Evolutionary conservation across 1,284 basidiomycete species (phyloP).

Genomic region (Exobasidium rhododendri): DNA sequence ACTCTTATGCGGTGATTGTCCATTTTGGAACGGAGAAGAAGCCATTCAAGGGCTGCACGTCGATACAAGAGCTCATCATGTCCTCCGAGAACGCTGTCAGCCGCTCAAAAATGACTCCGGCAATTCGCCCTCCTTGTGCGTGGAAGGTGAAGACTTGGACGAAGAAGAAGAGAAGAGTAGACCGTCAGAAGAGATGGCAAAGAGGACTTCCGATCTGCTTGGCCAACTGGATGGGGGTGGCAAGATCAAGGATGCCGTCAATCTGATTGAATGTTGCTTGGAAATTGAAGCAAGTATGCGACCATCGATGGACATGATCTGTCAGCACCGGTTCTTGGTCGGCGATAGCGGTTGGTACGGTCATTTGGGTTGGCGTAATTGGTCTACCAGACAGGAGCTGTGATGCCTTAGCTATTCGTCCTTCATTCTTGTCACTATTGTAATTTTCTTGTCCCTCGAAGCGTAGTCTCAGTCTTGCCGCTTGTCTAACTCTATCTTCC

Average conservation of each 20-base stretch:
- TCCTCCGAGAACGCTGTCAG: constrained; percentile 34
- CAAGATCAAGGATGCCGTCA: constrained; percentile 73
- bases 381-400: not conserved
- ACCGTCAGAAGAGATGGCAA: constrained; percentile 21
- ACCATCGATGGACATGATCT: constrained; percentile 77
- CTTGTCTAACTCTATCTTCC: too few relatives aligned
- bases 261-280: constrained; percentile 74
- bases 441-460: too few relatives aligned
- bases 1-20: constrained; percentile 89
- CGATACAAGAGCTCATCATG: constrained; percentile 42
- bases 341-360: constrained; percentile 61
- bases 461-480: too few relatives aligned
- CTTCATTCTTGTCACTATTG: too few relatives aligned
- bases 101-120: constrained; percentile 1
- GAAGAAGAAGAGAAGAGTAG: constrained; percentile 17
- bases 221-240: constrained; percentile 67
- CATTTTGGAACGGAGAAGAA: constrained; percentile 63
- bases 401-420: too few relatives aligned
- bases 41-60: constrained; percentile 40
- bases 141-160: not conserved
- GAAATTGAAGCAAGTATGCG: constrained; percentile 61
- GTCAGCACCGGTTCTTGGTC: constrained; percentile 71
- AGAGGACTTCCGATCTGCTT: not conserved
- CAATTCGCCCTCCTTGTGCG: not conserved
- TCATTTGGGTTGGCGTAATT: constrained; percentile 42